Base-by-base conservation (phyloP, 2,329 filamentous ascomycete species). In the Lasiodiplodia sp. region DNA sequence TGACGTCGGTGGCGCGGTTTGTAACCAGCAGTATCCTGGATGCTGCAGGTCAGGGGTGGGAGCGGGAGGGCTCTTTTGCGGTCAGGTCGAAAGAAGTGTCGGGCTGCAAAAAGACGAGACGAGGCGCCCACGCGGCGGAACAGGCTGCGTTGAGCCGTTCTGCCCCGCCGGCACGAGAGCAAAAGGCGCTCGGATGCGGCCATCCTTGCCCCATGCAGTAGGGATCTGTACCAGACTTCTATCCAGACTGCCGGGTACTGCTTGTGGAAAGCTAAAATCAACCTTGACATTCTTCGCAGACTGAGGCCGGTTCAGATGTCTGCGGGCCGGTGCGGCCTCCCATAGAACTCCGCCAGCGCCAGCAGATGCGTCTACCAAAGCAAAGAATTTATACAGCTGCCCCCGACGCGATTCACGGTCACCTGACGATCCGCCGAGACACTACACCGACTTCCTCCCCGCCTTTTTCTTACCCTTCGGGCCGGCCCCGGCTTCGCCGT, bases 401-500 rank as follows among this genome's bases (percentile, higher is more conserved):
- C 23, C 60, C 47, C 6, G 18, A 23, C 3, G 47, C n/a, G 28
- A n/a, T 38, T 8, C n/a, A 12, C 47, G 47, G 60, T 64, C 60
- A 52, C 47, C 60, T 64, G 60, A 63, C 58, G 58, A 63, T 63
- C 58, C 64, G 52, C 52, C 64, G 52, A 56, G 23, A 38, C 55
- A 52, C 49, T 68, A 68, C 44, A 62, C 66, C 34, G 56, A 63
- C 66, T 68, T 68, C 47, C 66, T 68, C 49, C 57, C 57, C 66
- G 56, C 49, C 66, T 63, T 68, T 38, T 63, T 68, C 47, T 68
- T 55, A 52, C 75, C 75, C 66, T 74, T 72, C 69, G 76, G 74
- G 71, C 76, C 72, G 21, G 70, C 55, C 64, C 62, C 65, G 55
- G 71, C 71, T 14, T 66, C 69, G 16, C 65, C 60, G 47, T 71